Evolutionary conservation across 768 basidiomycete genomes (phyloP), one percentile per base, ranked within the genome.

Genomic region (Amanita thiersii): DNA sequence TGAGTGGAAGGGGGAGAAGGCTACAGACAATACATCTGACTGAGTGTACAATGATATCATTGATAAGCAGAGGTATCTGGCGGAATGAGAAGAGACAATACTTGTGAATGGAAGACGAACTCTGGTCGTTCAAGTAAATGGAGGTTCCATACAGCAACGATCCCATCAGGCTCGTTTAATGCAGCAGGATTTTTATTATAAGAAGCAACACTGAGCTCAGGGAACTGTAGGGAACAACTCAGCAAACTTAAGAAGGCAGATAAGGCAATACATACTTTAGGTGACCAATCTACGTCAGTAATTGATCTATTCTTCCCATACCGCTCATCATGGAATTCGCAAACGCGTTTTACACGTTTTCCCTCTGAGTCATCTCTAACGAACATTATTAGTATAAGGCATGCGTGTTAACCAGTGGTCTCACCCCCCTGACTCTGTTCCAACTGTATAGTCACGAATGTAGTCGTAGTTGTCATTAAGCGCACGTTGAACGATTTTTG

Each of bases 101-200:
- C 94, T 69, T 96, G 96, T 2, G 96, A 92, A 58, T 99, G 96
- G 63, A 99, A 98, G 41, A 98, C 77, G 49, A 97, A 99, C 58
- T 99, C 96, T 19, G 96, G 93, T 48, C 94, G 77, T 57, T 97
- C 96, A 1, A 92, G 70, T 3, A 98, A 65, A 57, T 98, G 96
- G 25, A 96, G 65, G 59, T 98, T 98, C 96, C 96, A 99, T 3
- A 99, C 85, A 2, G 89, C 88, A 18, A 94, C 96, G 40, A 98
- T 83, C 6, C 96, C 96, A 50, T 97, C 93, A 0, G 96, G 94
- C 56, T 98, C 96, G 51, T 96, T 93, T 34, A 91, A 60, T 0
- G 91, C 87, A 3, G 85, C 81, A 4, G 90, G 82, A 52, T 97
- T 97, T 69, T 96, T 97, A 69, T 98, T 99, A 57, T 99, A 99